Evolutionary conservation across 805 yeast genomes (phyloP).

Genomic region (Candida alai): DNA sequence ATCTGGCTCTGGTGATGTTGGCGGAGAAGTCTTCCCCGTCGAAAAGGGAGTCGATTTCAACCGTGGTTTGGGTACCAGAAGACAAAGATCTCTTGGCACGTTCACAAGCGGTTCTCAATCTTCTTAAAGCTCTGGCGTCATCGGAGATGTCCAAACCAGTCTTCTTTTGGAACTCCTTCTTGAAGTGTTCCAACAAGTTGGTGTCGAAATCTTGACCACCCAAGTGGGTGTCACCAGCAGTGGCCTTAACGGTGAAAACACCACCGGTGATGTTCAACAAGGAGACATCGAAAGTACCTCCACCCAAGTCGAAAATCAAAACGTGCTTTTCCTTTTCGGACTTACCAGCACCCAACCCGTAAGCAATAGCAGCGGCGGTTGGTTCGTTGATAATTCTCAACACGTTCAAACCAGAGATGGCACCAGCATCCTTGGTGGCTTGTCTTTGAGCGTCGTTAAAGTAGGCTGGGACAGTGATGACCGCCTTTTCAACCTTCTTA

Average conservation of each 20-base stretch:
- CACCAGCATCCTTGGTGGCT: constrained; percentile 51
- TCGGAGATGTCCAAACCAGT: constrained; percentile 44
- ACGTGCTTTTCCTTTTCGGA: constrained; percentile 60
- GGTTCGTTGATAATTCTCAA: constrained; percentile 48
- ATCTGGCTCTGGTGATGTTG: constrained; percentile 48
- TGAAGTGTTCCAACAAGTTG: constrained; percentile 46
- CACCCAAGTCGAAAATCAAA: constrained; percentile 92
- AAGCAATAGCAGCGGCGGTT: constrained; percentile 96
- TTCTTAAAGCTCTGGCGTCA: constrained; percentile 48
- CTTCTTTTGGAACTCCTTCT: constrained; percentile 45
- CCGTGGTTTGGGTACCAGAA: constrained; percentile 47
- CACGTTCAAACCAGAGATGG: constrained; percentile 48
- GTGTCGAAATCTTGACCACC: constrained; percentile 53
- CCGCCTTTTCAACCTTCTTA: constrained; percentile 58
- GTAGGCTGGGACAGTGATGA: constrained; percentile 48
- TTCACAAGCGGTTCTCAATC: constrained; percentile 51
- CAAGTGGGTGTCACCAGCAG: constrained; percentile 55
- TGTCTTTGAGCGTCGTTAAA: constrained; percentile 50
- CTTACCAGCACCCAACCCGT: constrained; percentile 82
- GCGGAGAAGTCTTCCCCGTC: constrained; percentile 50
- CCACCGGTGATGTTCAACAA: constrained; percentile 90
- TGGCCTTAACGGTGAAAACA: constrained; percentile 94
- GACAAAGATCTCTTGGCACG: constrained; percentile 50
- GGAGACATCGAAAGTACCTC: constrained; percentile 97
- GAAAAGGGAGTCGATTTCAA: constrained; percentile 47